Evolutionary conservation across 306 rosid species (phyloP).

Genomic region (Prunus mume): DNA sequence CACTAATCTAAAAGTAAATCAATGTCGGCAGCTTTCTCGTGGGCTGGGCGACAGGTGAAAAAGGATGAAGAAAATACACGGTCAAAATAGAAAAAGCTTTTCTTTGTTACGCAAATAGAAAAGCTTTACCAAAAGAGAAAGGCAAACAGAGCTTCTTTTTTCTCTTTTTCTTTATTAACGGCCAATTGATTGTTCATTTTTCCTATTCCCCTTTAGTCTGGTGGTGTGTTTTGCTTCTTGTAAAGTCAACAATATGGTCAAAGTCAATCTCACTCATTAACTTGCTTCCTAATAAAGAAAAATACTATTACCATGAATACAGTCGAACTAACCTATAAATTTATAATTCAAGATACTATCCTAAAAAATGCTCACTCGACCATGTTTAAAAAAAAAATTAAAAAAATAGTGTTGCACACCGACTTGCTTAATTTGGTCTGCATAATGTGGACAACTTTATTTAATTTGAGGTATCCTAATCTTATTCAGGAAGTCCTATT

Average conservation of each 20-base stretch:
- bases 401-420: no score
- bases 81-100: not conserved
- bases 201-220: not conserved
- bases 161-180: not conserved
- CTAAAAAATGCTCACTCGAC: no score
- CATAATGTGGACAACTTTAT: no score
- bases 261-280: constrained; percentile 16
- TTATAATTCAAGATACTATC: no score
- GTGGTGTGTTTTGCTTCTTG: not conserved
- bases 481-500: no score
- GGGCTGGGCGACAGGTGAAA: constrained; percentile 1
- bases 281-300: not conserved
- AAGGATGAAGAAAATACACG: not conserved
- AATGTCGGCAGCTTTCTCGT: constrained; percentile 30
- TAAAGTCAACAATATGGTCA: constrained; percentile 26
- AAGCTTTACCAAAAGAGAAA: constrained; percentile 2
- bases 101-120: not conserved
- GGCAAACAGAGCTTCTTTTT: not conserved
- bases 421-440: no score
- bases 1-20: constrained; percentile 3
- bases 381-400: no score
- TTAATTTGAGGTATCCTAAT: no score
- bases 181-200: no score
- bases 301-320: not conserved
- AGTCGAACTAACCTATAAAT: no score